phyloP scores from a whole-genome alignment of 1,284 basidiomycete species.

The Wallemia ichthyophaga region DNA sequence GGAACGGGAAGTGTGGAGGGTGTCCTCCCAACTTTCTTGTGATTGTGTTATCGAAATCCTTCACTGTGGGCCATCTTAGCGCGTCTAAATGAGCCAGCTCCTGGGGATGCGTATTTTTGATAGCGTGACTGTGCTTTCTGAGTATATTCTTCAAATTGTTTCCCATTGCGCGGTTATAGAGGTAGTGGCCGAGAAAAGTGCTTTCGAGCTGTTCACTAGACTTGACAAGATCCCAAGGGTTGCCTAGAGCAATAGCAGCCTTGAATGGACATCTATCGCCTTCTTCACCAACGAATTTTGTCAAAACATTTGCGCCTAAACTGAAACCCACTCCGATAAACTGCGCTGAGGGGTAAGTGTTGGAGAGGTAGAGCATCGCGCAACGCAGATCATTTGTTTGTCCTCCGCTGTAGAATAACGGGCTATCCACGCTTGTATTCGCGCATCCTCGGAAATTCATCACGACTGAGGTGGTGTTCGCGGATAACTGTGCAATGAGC shows the following conservation, averaged over 20 bases:
- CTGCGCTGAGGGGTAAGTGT: slow-evolving; percentile 10
- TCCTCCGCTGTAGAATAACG: slow-evolving; percentile 13
- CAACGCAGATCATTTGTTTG: slow-evolving; percentile 12
- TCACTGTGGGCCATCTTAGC: not conserved
- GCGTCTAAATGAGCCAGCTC: not conserved
- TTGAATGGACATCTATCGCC: slow-evolving; percentile 11
- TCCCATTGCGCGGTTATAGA: not conserved
- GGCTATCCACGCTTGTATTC: not conserved
- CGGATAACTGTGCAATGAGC: not conserved
- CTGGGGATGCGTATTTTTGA: not conserved
- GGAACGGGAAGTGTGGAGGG: not conserved
- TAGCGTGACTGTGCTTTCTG: not conserved
- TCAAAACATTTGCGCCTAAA: slow-evolving; percentile 13
- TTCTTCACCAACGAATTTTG: slow-evolving; percentile 12
- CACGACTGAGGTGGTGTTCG: slow-evolving; percentile 5
- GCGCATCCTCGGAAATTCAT: slow-evolving; percentile 13
- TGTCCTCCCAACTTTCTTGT: not conserved
- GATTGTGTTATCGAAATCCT: not conserved
- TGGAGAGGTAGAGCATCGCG: slow-evolving; percentile 11
- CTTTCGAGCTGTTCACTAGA: slow-evolving; percentile 9
- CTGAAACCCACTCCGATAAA: slow-evolving; percentile 13
- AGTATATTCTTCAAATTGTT: not conserved
- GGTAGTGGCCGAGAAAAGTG: not conserved
- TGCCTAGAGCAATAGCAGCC: slow-evolving; percentile 9
- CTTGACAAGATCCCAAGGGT: slow-evolving; percentile 11